Conservation (phyloP, 805 yeast genomes). For the Isabelozyma rhagii region DNA sequence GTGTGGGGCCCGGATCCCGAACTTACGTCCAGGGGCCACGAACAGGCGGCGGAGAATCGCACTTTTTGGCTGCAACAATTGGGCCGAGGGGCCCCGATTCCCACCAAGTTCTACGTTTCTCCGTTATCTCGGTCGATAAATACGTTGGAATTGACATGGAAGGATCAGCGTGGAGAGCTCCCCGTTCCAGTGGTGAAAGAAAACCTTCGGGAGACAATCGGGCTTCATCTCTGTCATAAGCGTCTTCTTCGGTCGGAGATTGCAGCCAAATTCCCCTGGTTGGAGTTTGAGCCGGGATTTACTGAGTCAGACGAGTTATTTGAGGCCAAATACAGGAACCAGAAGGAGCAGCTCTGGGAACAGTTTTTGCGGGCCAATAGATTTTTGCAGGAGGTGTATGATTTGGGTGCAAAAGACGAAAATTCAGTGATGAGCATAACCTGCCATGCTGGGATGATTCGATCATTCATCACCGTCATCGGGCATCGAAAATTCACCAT, state of each 20-base stretch:
- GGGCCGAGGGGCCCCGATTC: conserved; percentile 46
- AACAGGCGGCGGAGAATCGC: conserved; percentile 49
- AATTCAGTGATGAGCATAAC: conserved; percentile 44
- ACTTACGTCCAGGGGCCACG: conserved; percentile 49
- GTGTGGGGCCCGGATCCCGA: conserved; percentile 59
- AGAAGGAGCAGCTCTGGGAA: conserved; percentile 41
- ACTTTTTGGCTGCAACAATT: conserved; percentile 40
- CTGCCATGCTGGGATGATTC: conserved; percentile 61
- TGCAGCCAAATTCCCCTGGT: conserved; percentile 29
- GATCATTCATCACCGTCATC: conserved; percentile 47
- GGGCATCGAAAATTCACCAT: conserved; percentile 55
- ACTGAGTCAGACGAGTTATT: conserved; percentile 47
- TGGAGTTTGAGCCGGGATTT: conserved; percentile 40
- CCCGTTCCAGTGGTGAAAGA: conserved; percentile 35
- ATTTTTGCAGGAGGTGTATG: conserved; percentile 36
- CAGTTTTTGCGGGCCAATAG: conserved; percentile 45
- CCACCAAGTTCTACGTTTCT: conserved; percentile 50
- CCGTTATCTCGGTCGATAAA: conserved; percentile 60
- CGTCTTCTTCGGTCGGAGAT: conserved; percentile 39
- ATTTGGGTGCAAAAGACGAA: conserved; percentile 3
- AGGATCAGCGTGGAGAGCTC: conserved; percentile 16
- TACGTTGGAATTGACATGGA: conserved; percentile 51
- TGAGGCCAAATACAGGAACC: conserved; percentile 25
- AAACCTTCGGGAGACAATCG: conserved; percentile 55
- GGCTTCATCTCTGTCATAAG: conserved; percentile 57